Percentiles rank a stretch among this genome's conserved stretches.
Evolutionary conservation across 768 basidiomycete genomes (phyloP).

Genomic region (Pluteus cervinus): DNA sequence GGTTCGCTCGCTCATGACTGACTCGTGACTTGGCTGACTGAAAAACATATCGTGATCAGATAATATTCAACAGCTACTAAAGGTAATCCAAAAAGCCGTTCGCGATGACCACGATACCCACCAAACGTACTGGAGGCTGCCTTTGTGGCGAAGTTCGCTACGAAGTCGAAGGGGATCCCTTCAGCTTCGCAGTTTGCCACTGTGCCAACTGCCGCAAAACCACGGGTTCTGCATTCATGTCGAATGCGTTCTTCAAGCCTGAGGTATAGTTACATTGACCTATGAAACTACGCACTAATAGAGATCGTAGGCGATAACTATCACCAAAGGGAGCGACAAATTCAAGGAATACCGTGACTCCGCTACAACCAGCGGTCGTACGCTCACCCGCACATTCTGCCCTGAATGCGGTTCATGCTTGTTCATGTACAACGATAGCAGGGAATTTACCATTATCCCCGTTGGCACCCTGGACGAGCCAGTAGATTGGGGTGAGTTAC

Average conservation of each 20-base stretch:
- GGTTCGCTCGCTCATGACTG: too few species aligned
- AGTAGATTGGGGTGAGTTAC: conserved; percentile 18
- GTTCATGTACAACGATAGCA: conserved; percentile 16
- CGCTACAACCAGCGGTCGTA: conserved; percentile 19
- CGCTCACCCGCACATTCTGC: conserved; percentile 23
- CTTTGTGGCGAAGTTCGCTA: conserved; percentile 22
- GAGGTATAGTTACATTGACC: conserved; percentile 11
- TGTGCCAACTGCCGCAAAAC: conserved; percentile 27
- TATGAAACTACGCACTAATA: not conserved
- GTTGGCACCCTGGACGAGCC: conserved; percentile 17
- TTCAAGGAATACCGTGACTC: conserved; percentile 19
- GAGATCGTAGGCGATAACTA: conserved; percentile 13
- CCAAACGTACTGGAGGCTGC: conserved; percentile 14
- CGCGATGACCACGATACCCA: not conserved
- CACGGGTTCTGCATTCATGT: conserved; percentile 25
- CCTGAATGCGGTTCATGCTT: conserved; percentile 22
- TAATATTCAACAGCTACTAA: too few species aligned
- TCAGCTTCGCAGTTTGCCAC: conserved; percentile 25
- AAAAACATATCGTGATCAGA: too few species aligned
- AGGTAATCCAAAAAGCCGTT: too few species aligned
- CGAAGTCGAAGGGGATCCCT: conserved; percentile 20
- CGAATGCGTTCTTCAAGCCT: conserved; percentile 24
- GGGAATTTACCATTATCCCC: conserved; percentile 15
- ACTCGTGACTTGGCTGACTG: too few species aligned
- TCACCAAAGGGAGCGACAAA: conserved; percentile 17